Percentiles rank a stretch among this genome's conserved stretches.
phyloP scores from a whole-genome alignment of 2,329 filamentous ascomycete genomes.

The Penicillium crustosum region DNA sequence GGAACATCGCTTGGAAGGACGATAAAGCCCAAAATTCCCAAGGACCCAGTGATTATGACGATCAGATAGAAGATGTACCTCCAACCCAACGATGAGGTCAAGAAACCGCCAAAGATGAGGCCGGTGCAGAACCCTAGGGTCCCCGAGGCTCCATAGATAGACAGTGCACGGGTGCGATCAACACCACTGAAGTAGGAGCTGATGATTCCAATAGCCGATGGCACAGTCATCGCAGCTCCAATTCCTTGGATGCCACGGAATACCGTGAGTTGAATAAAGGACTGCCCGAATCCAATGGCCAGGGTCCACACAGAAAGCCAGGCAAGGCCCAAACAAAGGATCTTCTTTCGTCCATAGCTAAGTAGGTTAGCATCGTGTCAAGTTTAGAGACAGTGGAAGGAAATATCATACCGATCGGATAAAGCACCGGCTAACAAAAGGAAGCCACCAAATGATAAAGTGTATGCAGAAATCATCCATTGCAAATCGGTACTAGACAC shows the following conservation, averaged over 20 bases:
- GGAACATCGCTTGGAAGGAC: constrained; percentile 42
- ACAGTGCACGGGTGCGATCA: constrained; percentile 42
- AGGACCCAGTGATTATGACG: constrained; percentile 33
- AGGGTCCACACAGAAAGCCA: constrained; percentile 40
- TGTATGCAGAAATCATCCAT: constrained; percentile 47
- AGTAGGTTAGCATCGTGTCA: constrained; percentile 1
- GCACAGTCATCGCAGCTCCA: constrained; percentile 49
- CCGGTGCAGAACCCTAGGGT: constrained; percentile 45
- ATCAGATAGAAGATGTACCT: constrained; percentile 43
- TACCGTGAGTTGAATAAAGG: constrained; percentile 41
- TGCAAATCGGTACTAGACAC: constrained; percentile 39
- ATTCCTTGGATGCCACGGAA: constrained; percentile 50
- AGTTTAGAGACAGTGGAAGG: background rate
- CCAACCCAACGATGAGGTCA: constrained; percentile 43
- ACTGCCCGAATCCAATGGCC: constrained; percentile 42
- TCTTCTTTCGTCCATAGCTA: constrained; percentile 41
- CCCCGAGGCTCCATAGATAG: constrained; percentile 42
- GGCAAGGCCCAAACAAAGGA: constrained; percentile 41
- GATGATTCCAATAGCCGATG: constrained; percentile 50
- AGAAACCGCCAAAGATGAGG: constrained; percentile 42
- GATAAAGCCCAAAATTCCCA: constrained; percentile 35
- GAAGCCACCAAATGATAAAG: constrained; percentile 43
- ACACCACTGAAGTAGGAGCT: constrained; percentile 42
- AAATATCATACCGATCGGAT: constrained; percentile 30
- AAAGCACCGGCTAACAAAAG: constrained; percentile 36